Evolutionary conservation across 2,329 filamentous ascomycete genomes (phyloP).

Genomic region (Ophiocordyceps camponoti-saundersi): DNA sequence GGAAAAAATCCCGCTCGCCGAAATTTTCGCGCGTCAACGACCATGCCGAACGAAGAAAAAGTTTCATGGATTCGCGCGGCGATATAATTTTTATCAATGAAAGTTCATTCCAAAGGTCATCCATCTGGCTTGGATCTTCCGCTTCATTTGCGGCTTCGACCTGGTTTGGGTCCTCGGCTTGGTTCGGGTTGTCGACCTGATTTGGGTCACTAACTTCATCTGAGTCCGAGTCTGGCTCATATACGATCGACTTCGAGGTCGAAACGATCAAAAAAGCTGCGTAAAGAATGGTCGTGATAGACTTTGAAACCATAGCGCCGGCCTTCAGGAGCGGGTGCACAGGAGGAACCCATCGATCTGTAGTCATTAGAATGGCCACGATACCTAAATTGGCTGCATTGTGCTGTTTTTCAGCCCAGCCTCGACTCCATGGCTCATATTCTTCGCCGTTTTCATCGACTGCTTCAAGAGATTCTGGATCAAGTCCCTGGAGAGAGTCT

Average conservation of each 20-base stretch:
- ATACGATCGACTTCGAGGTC: not conserved
- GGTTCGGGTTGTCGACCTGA: not conserved
- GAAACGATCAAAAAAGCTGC: constrained; percentile 6
- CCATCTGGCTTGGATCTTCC: no score
- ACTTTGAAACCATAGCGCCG: constrained; percentile 5
- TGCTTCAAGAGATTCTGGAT: not conserved
- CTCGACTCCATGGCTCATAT: constrained; percentile 1
- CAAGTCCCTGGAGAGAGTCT: constrained; percentile 5
- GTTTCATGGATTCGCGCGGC: constrained; percentile 1
- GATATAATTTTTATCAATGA: not conserved
- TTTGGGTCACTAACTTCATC: not conserved
- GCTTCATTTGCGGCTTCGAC: not conserved
- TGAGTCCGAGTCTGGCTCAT: no score
- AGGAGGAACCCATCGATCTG: constrained; percentile 5
- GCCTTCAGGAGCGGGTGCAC: constrained; percentile 5
- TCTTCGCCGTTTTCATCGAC: not conserved
- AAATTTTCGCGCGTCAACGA: constrained; percentile 4
- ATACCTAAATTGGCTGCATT: constrained; percentile 8
- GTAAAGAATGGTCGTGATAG: constrained; percentile 7
- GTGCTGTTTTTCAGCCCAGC: constrained; percentile 3
- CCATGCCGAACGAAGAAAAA: constrained; percentile 6
- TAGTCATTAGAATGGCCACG: constrained; percentile 9
- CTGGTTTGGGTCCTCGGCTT: not conserved
- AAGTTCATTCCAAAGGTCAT: no score
- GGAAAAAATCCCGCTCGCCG: not conserved